phyloP scores from a whole-genome alignment of 805 yeast genomes.

The Lachancea fermentati region DNA sequence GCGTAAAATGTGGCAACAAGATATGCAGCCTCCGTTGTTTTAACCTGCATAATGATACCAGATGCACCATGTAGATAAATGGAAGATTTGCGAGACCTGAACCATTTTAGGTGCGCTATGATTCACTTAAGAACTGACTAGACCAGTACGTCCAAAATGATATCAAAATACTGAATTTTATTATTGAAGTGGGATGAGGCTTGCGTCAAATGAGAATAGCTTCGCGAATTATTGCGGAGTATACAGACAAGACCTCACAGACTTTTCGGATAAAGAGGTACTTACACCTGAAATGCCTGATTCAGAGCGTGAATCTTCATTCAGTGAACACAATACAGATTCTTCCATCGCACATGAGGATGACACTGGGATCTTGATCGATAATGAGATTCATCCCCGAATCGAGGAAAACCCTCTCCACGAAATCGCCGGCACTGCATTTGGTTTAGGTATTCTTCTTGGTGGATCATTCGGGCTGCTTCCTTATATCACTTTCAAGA shows the following conservation, averaged over 20 bases:
- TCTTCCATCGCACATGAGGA: not conserved
- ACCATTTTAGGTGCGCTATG: too few relatives aligned
- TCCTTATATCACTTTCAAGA: conserved; percentile 27
- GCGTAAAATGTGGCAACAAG: conserved; percentile 30
- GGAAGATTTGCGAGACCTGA: too few relatives aligned
- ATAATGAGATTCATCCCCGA: conserved; percentile 26
- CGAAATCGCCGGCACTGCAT: conserved; percentile 41
- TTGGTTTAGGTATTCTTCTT: conserved; percentile 37
- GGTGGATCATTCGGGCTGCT: conserved; percentile 36
- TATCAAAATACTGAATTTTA: too few relatives aligned
- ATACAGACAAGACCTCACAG: too few relatives aligned
- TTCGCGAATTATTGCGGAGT: too few relatives aligned
- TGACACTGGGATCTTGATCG: conserved; percentile 9
- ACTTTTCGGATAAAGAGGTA: too few relatives aligned
- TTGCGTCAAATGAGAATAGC: too few relatives aligned
- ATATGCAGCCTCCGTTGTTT: conserved; percentile 31
- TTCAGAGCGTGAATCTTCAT: not conserved
- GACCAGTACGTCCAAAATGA: too few relatives aligned
- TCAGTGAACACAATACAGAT: not conserved
- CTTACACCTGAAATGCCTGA: not conserved
- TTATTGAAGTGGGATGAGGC: too few relatives aligned
- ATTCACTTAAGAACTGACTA: too few relatives aligned
- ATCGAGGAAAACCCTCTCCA: conserved; percentile 39
- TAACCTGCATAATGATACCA: conserved; percentile 31
- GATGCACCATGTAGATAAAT: conserved; percentile 20